phyloP scores from a whole-genome alignment of 2,329 filamentous ascomycete genomes.

The Huntiella moniliformis region DNA sequence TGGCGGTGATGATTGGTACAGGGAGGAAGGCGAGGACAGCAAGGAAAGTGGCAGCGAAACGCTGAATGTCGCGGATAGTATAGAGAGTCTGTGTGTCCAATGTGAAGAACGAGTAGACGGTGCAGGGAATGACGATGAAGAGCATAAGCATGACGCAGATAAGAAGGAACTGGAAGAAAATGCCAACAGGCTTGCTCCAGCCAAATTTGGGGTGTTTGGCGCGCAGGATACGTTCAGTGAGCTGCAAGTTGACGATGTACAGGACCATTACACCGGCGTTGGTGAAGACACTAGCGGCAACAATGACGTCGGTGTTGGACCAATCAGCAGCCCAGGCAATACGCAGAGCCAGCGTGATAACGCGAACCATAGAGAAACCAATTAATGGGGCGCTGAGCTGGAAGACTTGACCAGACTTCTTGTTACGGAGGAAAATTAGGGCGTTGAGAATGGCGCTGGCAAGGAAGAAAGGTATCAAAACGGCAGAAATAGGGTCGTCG shows the following conservation, averaged over 20 bases:
- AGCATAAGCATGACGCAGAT: slow-evolving; percentile 38
- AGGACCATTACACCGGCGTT: slow-evolving; percentile 56
- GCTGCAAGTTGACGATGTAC: slow-evolving; percentile 61
- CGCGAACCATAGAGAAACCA: slow-evolving; percentile 38
- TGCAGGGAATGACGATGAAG: slow-evolving; percentile 44
- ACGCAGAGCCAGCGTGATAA: slow-evolving; percentile 30
- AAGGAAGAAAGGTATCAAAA: slow-evolving; percentile 42
- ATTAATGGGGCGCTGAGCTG: slow-evolving; percentile 38
- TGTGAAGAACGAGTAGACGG: slow-evolving; percentile 50
- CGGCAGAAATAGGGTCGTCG: slow-evolving; percentile 45
- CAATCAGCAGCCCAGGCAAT: slow-evolving; percentile 32
- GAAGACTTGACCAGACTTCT: slow-evolving; percentile 35
- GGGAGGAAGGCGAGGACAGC: slow-evolving; percentile 42
- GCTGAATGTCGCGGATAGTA: slow-evolving; percentile 44
- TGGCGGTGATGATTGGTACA: slow-evolving; percentile 32
- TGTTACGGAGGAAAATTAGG: slow-evolving; percentile 34
- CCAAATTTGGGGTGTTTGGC: slow-evolving; percentile 52
- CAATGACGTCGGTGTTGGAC: slow-evolving; percentile 23
- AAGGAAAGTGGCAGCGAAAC: slow-evolving; percentile 47
- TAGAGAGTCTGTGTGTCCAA: slow-evolving; percentile 28
- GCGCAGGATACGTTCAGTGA: slow-evolving; percentile 55
- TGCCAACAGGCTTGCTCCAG: slow-evolving; percentile 38
- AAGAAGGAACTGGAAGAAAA: slow-evolving; percentile 39
- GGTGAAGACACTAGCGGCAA: slow-evolving; percentile 50
- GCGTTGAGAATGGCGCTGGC: slow-evolving; percentile 36